Conservation (phyloP, 2,329 filamentous ascomycete species). For the Corinectria fuckeliana region DNA sequence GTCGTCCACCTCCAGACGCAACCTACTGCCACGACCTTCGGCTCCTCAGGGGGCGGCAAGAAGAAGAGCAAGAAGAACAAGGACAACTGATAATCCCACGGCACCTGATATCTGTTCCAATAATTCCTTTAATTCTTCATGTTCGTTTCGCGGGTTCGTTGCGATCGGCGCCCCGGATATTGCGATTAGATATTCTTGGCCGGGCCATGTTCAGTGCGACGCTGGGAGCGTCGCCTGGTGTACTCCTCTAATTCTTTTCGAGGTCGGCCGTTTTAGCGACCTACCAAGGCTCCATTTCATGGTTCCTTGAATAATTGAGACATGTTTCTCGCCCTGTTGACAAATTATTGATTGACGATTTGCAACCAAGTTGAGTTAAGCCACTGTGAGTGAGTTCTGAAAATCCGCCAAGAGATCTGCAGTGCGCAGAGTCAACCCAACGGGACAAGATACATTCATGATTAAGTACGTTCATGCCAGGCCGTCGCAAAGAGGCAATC, state of each 20-base stretch:
- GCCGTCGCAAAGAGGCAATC: not conserved
- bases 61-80: conserved; percentile 79
- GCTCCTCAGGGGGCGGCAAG: conserved; percentile 54
- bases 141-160: conserved; percentile 49
- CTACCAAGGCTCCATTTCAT: conserved; percentile 19
- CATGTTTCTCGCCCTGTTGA: not conserved
- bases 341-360: no score
- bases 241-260: conserved; percentile 36
- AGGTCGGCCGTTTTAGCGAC: conserved; percentile 30
- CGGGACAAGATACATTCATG: no score
- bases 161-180: conserved; percentile 52
- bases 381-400: not conserved
- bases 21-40: conserved; percentile 58
- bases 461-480: no score
- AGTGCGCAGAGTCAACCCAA: no score
- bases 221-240: conserved; percentile 38
- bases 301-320: conserved; percentile 34
- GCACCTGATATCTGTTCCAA: conserved; percentile 48
- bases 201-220: conserved; percentile 38
- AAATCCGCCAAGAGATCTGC: not conserved
- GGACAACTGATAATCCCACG: conserved; percentile 49
- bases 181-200: conserved; percentile 51
- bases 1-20: conserved; percentile 85
- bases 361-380: no score
- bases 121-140: conserved; percentile 47